Evolutionary conservation across 257 asterid species (phyloP).

Genomic region (Forsythia viridissima): DNA sequence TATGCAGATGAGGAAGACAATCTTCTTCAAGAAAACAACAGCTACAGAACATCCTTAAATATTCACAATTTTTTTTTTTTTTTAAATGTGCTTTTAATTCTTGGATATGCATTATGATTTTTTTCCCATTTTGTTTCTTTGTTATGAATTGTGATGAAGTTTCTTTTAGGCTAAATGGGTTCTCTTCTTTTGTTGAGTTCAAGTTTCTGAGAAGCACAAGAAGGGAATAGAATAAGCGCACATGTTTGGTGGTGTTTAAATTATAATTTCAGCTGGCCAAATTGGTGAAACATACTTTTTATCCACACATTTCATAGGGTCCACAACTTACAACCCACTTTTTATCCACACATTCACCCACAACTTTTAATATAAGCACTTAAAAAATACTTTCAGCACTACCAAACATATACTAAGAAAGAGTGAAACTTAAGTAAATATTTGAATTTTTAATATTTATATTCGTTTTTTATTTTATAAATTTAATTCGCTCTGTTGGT

Average conservation of each 20-base stretch:
- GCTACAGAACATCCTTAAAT: constrained; percentile 66
- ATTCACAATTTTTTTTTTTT: neutral
- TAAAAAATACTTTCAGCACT: too few species aligned
- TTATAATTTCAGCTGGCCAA: too few species aligned
- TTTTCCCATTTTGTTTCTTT: constrained; percentile 6
- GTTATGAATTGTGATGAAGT: neutral
- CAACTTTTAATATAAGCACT: too few species aligned
- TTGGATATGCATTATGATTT: constrained; percentile 18
- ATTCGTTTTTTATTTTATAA: neutral
- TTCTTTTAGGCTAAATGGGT: constrained; percentile 8
- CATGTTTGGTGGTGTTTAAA: too few species aligned
- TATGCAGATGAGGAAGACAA: constrained; percentile 71
- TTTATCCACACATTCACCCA: too few species aligned
- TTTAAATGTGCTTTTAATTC: neutral
- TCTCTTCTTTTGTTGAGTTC: neutral
- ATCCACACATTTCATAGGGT: too few species aligned
- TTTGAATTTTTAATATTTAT: neutral
- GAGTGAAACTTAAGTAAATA: neutral
- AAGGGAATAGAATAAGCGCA: neutral
- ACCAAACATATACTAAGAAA: neutral
- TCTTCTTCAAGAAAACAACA: constrained; percentile 68
- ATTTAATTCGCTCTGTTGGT: too few species aligned
- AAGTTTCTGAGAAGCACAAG: neutral
- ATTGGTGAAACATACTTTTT: too few species aligned
- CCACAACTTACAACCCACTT: too few species aligned